Percentiles rank a stretch among this genome's conserved stretches.
These are phyloP conservation scores for Stachybotrys echinatus DNA, from an alignment of 2,329 filamentous ascomycete genomes.

Conservation along the genomic window DNA sequence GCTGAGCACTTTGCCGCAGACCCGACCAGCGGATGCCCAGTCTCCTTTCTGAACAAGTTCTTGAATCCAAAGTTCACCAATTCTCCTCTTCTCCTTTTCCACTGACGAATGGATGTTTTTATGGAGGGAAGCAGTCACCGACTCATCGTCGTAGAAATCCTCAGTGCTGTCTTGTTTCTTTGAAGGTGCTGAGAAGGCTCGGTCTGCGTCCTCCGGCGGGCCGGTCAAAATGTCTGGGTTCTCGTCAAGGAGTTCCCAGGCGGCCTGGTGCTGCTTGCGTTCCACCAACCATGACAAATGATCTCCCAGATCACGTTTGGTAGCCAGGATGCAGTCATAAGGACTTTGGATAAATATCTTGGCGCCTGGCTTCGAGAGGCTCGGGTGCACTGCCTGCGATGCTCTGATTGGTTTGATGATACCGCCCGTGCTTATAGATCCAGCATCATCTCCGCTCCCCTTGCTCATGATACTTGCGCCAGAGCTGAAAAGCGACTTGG, in stretches of 20 bases:
- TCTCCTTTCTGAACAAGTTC: slow-evolving; percentile 70
- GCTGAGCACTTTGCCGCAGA: slow-evolving; percentile 78
- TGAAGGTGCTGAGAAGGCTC: slow-evolving; percentile 34
- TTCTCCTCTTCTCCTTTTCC: slow-evolving; percentile 81
- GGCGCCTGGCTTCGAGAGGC: slow-evolving; percentile 49
- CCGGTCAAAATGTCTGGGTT: slow-evolving; percentile 67
- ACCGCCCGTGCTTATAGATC: slow-evolving; percentile 35
- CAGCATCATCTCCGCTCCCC: slow-evolving; percentile 52
- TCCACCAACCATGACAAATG: slow-evolving; percentile 83
- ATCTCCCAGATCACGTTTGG: slow-evolving; percentile 80
- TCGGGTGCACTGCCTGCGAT: slow-evolving; percentile 41
- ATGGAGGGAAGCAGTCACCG: slow-evolving; percentile 51
- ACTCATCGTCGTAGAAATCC: slow-evolving; percentile 70
- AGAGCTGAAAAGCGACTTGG: slow-evolving; percentile 81
- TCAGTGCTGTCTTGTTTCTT: slow-evolving; percentile 36
- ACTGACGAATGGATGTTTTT: slow-evolving; percentile 57
- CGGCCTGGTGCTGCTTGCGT: slow-evolving; percentile 73
- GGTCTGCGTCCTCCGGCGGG: slow-evolving; percentile 34
- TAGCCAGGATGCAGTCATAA: slow-evolving; percentile 91
- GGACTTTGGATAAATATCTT: slow-evolving; percentile 94
- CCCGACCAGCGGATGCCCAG: slow-evolving; percentile 72
- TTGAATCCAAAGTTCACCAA: slow-evolving; percentile 91
- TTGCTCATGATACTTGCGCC: slow-evolving; percentile 68
- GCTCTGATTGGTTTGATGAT: slow-evolving; percentile 12
- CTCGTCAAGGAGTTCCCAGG: slow-evolving; percentile 84